Evolutionary conservation across 2,329 filamentous ascomycete species (phyloP).

Genomic region (Stromatinia cepivora): DNA sequence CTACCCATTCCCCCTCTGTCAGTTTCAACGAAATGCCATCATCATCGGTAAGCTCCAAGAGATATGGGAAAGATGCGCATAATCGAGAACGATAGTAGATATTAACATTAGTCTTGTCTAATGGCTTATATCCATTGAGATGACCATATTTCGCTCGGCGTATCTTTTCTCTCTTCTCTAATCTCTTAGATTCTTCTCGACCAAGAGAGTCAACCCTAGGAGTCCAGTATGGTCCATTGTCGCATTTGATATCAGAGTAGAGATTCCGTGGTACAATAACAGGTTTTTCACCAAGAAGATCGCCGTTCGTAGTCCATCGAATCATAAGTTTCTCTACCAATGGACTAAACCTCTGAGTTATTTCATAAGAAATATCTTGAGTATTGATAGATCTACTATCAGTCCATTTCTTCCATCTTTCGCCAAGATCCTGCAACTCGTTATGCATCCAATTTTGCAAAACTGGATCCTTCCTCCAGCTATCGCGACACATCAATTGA

Average conservation of each 20-base stretch:
- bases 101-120: constrained; percentile 13
- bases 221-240: neutral
- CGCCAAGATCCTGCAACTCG: neutral
- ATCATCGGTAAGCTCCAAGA: neutral
- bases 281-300: neutral
- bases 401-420: constrained; percentile 3
- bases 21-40: constrained; percentile 1
- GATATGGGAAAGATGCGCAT: neutral
- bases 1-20: neutral
- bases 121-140: neutral
- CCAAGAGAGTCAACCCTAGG: constrained; percentile 1
- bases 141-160: neutral
- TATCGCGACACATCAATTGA: neutral
- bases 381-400: neutral
- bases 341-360: neutral
- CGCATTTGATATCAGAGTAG: neutral
- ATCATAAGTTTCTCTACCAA: constrained; percentile 4
- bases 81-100: constrained; percentile 14
- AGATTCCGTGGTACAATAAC: neutral
- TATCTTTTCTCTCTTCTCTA: constrained; percentile 1
- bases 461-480: neutral
- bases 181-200: neutral
- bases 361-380: neutral
- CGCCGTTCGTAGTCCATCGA: neutral
- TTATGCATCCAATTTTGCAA: constrained; percentile 3